Percentiles rank a stretch among this genome's conserved stretches.
Evolutionary conservation across 176 grass and related monocot species (phyloP).

Genomic region (Raddia distichophylla): DNA sequence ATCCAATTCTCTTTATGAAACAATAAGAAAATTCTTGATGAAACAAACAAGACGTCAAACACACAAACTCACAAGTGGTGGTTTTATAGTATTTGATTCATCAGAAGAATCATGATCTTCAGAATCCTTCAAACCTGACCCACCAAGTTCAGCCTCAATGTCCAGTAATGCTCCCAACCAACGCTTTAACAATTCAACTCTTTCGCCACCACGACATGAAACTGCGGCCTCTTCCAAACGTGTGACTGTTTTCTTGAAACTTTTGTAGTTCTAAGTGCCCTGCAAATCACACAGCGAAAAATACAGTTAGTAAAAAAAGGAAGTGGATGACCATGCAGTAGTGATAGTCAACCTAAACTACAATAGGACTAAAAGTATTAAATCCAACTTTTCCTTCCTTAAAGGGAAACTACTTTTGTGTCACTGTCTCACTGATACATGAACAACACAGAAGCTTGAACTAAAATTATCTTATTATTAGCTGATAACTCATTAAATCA

Average conservation of each 20-base stretch:
- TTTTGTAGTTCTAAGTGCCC: constrained; percentile 58
- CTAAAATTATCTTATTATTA: not conserved
- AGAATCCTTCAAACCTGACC: constrained; percentile 20
- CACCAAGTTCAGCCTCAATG: constrained; percentile 49
- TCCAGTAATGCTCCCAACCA: constrained; percentile 87
- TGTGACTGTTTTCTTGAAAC: constrained; percentile 76
- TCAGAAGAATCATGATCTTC: constrained; percentile 16
- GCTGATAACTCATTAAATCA: not conserved
- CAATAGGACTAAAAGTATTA: not conserved
- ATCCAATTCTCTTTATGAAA: too few species aligned
- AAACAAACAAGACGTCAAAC: too few species aligned
- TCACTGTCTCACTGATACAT: not conserved
- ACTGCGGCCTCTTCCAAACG: constrained; percentile 86
- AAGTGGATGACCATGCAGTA: too few species aligned
- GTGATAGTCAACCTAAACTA: too few species aligned
- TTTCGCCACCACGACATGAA: constrained; percentile 71
- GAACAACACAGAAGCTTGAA: constrained; percentile 8
- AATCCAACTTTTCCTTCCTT: not conserved
- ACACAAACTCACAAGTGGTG: constrained; percentile 53
- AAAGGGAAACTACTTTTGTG: not conserved
- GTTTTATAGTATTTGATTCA: constrained; percentile 57
- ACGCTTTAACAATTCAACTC: constrained; percentile 71
- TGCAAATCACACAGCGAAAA: too few species aligned
- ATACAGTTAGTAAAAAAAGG: too few species aligned
- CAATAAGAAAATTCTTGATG: too few species aligned